Base-by-base conservation (phyloP, 768 basidiomycete genomes). In the Boletus pseudo-olivaceus region DNA sequence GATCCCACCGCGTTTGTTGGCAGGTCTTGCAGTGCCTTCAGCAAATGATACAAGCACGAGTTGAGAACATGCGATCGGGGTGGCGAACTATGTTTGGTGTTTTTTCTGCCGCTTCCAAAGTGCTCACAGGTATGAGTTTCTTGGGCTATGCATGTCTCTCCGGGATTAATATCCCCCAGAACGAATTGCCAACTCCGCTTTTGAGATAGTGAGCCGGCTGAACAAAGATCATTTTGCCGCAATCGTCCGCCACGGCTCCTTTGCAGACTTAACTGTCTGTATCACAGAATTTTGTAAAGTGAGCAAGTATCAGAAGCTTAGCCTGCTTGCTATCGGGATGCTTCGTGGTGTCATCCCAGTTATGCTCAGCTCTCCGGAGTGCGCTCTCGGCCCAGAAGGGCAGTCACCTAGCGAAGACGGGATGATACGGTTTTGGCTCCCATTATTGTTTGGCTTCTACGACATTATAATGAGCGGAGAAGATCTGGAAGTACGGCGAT, bases 391-490 rank as follows among this genome's bases (percentile, higher is more conserved):
- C 17, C 63, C 67, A n/a, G 65, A 67, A 38, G 63, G 65, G 26
- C 72, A 64, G 39, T 60, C 69, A n/a, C 68, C 75, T 0, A 77
- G 76, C 61, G 88, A 90, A 55, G 96, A 97, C 57, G 84, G 82
- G 29, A 95, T 94, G 90, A 88, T 98, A 72, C 88, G 86, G 62
- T 98, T 87, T 71, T 99, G 97, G 97, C 94, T 90, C 76, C 97
- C 97, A 0, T 85, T 93, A 2, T 77, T 98, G 35, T 96, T 98
- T 66, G 89, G 90, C n/a, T 98, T 98, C 76, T 98, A 95, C 72
- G 97, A 98, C 69, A 96, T 99, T 51, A 96, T 99, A 68, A 98
- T 99, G 96, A 98, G 97, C 57, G 97, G 93, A 17, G 97, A 98
- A 69, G 97, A 99, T 66, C 75, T 99, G 27, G 97, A 99, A 81